Evolutionary conservation across 2,329 filamentous ascomycete genomes (phyloP).

Genomic region (Nakataea oryzae): DNA sequence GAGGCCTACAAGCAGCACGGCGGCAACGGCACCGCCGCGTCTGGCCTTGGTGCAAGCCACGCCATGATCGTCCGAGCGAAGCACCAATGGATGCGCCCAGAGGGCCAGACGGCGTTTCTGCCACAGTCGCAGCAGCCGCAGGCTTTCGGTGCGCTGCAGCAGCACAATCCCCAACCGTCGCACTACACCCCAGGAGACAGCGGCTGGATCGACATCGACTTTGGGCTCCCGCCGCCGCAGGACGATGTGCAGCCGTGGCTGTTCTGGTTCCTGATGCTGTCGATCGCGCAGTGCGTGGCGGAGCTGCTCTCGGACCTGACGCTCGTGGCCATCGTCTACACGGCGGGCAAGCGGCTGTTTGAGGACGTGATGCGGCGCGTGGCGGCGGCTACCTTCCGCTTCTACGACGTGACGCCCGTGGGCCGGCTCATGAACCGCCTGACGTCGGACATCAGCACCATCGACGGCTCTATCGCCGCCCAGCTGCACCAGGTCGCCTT

Average conservation of each 20-base stretch:
- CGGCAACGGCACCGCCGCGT: constrained; percentile 1
- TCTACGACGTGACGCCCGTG: constrained; percentile 83
- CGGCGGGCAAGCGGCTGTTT: constrained; percentile 68
- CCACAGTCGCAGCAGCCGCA: neutral
- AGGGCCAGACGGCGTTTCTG: neutral
- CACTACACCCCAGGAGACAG: neutral
- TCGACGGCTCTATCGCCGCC: constrained; percentile 75
- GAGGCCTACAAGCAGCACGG: constrained; percentile 50
- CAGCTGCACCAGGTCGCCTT: constrained; percentile 65
- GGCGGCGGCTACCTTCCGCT: constrained; percentile 73
- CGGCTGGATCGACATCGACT: constrained; percentile 16
- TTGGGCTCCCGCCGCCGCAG: constrained; percentile 52
- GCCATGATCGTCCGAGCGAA: neutral
- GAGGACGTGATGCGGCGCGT: constrained; percentile 61
- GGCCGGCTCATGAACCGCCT: constrained; percentile 87
- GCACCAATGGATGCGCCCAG: no score
- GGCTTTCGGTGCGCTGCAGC: neutral
- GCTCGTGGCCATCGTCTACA: constrained; percentile 69
- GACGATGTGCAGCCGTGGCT: constrained; percentile 67
- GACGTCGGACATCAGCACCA: constrained; percentile 79
- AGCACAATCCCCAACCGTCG: constrained; percentile 6
- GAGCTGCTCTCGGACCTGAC: constrained; percentile 54
- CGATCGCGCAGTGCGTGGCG: constrained; percentile 45
- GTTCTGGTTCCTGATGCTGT: constrained; percentile 56
- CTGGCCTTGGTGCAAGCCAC: constrained; percentile 4